phyloP scores from a whole-genome alignment of 1,139 yeast genomes.

The Kodamaea plutei region DNA sequence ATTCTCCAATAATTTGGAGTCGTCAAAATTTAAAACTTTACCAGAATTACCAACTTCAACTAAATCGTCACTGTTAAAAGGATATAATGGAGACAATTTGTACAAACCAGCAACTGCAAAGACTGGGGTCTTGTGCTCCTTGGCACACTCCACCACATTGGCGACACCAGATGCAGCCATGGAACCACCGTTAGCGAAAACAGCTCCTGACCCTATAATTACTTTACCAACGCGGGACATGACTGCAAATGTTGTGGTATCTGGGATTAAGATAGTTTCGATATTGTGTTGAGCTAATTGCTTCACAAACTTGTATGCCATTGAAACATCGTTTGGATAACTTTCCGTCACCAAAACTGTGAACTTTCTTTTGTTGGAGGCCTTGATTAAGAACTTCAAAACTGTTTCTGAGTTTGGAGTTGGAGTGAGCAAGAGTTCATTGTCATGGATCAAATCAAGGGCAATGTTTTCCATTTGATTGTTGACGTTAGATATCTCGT shows the following conservation, averaged over 20 bases:
- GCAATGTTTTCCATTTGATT: slow-evolving; percentile 91
- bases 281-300: slow-evolving; percentile 80
- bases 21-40: slow-evolving; percentile 69
- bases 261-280: slow-evolving; percentile 89
- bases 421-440: slow-evolving; percentile 86
- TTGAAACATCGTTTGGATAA: slow-evolving; percentile 78
- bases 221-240: slow-evolving; percentile 98
- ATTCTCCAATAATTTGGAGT: slow-evolving; percentile 59
- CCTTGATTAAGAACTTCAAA: slow-evolving; percentile 77
- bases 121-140: slow-evolving; percentile 91
- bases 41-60: slow-evolving; percentile 95
- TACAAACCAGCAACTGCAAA: slow-evolving; percentile 92
- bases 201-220: slow-evolving; percentile 85
- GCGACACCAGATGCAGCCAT: slow-evolving; percentile 88
- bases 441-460: slow-evolving; percentile 89
- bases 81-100: slow-evolving; percentile 90
- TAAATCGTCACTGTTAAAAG: slow-evolving; percentile 82
- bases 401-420: slow-evolving; percentile 93
- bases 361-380: slow-evolving; percentile 85
- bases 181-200: slow-evolving; percentile 95
- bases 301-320: slow-evolving; percentile 77
- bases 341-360: slow-evolving; percentile 91
- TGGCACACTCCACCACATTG: slow-evolving; percentile 92
- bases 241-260: slow-evolving; percentile 86
- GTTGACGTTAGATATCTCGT: slow-evolving; percentile 84